Conservation (phyloP, 2,329 filamentous ascomycete genomes). For the Ceratocystis diversiconidia region DNA sequence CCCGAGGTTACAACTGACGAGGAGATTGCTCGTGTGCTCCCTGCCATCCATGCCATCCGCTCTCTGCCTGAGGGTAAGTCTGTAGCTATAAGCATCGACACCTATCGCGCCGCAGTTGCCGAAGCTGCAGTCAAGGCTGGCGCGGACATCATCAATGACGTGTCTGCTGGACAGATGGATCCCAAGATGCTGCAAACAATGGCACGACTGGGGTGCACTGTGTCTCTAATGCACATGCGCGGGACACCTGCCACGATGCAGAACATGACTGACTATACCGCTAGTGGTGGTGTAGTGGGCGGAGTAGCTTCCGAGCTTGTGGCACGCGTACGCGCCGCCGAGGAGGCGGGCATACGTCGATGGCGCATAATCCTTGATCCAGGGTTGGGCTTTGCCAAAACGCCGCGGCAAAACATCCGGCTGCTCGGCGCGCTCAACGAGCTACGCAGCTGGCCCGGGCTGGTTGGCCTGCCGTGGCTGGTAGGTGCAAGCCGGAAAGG, state of each 20-base stretch:
- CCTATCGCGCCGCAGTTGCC: slow-evolving; percentile 76
- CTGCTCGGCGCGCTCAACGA: slow-evolving; percentile 54
- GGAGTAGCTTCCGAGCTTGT: slow-evolving; percentile 55
- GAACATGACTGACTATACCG: slow-evolving; percentile 50
- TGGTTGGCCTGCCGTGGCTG: slow-evolving; percentile 69
- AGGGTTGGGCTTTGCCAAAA: slow-evolving; percentile 88
- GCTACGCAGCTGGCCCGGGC: slow-evolving; percentile 48
- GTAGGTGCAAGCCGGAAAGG: slow-evolving; percentile 78
- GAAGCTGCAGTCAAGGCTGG: slow-evolving; percentile 60
- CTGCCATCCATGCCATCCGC: slow-evolving; percentile 62
- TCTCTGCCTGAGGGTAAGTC: slow-evolving; percentile 45
- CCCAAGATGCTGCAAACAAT: slow-evolving; percentile 68
- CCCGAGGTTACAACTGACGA: slow-evolving; percentile 54
- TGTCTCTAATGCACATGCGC: slow-evolving; percentile 87
- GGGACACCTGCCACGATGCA: slow-evolving; percentile 76
- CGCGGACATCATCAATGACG: slow-evolving; percentile 88
- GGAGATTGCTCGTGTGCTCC: slow-evolving; percentile 65
- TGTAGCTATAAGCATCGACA: slow-evolving; percentile 77
- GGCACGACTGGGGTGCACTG: slow-evolving; percentile 61
- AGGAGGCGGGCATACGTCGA: slow-evolving; percentile 66
- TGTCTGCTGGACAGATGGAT: slow-evolving; percentile 72
- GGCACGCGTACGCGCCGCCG: slow-evolving; percentile 55
- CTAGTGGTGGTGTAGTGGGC: slow-evolving; percentile 49
- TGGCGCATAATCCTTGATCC: slow-evolving; percentile 96
- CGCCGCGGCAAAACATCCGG: slow-evolving; percentile 63